Percentiles rank a stretch among this genome's conserved stretches.
Conservation (phyloP, 202 grass and related monocot genomes). For the Zoysia matrella region DNA sequence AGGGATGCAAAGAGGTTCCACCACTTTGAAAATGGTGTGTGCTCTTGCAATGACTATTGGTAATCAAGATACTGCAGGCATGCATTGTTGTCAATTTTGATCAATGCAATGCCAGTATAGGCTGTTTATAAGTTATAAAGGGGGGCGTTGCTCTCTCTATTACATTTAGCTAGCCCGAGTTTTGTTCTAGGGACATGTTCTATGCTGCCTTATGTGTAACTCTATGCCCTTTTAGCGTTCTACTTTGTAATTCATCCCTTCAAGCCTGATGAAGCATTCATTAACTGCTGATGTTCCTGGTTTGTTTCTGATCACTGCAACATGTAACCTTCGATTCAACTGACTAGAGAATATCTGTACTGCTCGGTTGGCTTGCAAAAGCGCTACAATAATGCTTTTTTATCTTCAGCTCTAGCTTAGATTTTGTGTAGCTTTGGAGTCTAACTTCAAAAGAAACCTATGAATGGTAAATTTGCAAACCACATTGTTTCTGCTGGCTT, state of each 20-base stretch:
- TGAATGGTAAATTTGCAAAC: too few relatives aligned
- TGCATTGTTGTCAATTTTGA: constrained; percentile 33
- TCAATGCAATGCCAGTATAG: constrained; percentile 11
- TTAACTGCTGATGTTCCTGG: constrained; percentile 3
- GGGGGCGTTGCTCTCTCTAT: constrained; percentile 36
- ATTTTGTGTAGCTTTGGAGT: too few relatives aligned
- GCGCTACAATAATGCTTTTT: not conserved
- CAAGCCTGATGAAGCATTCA: constrained; percentile 26
- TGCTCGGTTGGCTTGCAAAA: too few relatives aligned
- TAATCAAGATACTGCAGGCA: constrained; percentile 34
- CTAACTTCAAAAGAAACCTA: too few relatives aligned
- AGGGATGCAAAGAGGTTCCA: constrained; percentile 97
- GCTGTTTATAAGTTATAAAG: constrained; percentile 44
- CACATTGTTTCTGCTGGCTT: too few relatives aligned
- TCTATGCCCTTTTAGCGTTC: not conserved
- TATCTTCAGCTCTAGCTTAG: too few relatives aligned
- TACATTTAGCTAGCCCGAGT: constrained; percentile 37
- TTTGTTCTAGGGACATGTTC: constrained; percentile 30
- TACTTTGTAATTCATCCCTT: constrained; percentile 12
- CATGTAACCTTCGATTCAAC: too few relatives aligned
- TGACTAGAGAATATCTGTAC: too few relatives aligned
- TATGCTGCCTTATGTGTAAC: constrained; percentile 20
- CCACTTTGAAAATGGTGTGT: constrained; percentile 88
- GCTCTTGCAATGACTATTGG: constrained; percentile 98
- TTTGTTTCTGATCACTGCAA: not conserved